phyloP scores from a whole-genome alignment of 2,329 filamentous ascomycete genomes.

The Pseudogymnoascus sp. region DNA sequence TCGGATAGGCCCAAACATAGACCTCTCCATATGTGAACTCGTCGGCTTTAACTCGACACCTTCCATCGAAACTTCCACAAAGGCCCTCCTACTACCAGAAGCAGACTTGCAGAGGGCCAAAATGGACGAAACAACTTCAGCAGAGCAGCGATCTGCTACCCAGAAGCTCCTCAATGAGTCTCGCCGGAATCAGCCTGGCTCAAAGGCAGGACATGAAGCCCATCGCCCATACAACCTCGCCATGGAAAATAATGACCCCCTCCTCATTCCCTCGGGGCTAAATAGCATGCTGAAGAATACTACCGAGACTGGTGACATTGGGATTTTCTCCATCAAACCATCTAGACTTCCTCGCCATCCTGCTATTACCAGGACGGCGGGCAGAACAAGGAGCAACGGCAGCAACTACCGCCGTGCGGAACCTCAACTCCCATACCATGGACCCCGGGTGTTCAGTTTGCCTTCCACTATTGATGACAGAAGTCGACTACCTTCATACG shows the following conservation, averaged over 20 bases:
- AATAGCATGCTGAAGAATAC: constrained; percentile 61
- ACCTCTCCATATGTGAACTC: not conserved
- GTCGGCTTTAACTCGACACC: not conserved
- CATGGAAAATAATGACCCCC: constrained; percentile 33
- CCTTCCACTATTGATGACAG: constrained; percentile 37
- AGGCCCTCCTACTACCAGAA: not conserved
- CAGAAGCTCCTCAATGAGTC: not conserved
- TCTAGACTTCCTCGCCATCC: constrained; percentile 26
- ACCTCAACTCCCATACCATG: constrained; percentile 14
- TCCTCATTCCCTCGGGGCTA: constrained; percentile 47
- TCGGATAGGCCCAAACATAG: not conserved
- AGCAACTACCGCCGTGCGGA: constrained; percentile 3
- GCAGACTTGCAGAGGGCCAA: not conserved
- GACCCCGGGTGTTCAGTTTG: constrained; percentile 25
- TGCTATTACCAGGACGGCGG: constrained; percentile 21
- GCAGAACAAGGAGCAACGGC: constrained; percentile 20
- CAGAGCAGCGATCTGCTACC: not conserved
- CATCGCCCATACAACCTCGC: not conserved
- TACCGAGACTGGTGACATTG: constrained; percentile 61
- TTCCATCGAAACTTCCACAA: not conserved
- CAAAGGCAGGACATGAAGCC: not conserved
- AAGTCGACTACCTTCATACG: constrained; percentile 41
- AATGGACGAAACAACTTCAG: not conserved
- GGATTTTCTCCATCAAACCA: constrained; percentile 51
- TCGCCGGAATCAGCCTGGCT: not conserved